Base-by-base conservation (phyloP, 2,329 filamentous ascomycete genomes). In the Aspergillus clavatus region DNA sequence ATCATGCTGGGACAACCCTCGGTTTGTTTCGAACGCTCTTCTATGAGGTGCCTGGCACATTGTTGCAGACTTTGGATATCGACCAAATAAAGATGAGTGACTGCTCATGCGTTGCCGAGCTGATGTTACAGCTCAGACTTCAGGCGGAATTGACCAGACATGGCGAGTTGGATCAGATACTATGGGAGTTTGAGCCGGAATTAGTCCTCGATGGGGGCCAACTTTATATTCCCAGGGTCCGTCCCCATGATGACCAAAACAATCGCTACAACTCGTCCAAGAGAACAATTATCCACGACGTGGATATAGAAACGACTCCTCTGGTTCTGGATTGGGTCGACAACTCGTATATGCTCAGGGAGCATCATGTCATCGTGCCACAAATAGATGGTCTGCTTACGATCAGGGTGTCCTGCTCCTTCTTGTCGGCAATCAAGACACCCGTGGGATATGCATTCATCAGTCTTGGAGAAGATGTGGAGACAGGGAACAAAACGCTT, bases 141-240 rank as follows among this genome's bases (percentile, higher is more conserved):
- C 26, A 28, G 26, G 11, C 26, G 26, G 26, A 28, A 10, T 11
- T 28, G 26, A n/a, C 26, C 7, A 28, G 26, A 28, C 26, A n/a
- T 28, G 26, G 26, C n/a, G 26, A 12, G 26, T 11, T n/a, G 26
- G 26, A 28, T 28, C 10, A 28, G 26, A 28, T 28, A 12, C 26
- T 4, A 10, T 28, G 26, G 26, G 26, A 28, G 26, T 28, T 28
- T 5, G 26, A 28, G n/a, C 26, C 26, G 6, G 26, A 28, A n/a
- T n/a, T 28, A 3, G 26, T 28, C n/a, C 26, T 28, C 26, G n/a
- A 28, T 10, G 26, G n/a, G 10, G 58, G 54, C 12, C 43, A 48
- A 3, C 19, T 53, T 7, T 24, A 54, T 11, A 53, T 65, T 18
- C 57, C 60, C 1, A 50, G 49, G 4, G 16, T 49, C 3, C 4